Percentiles rank a stretch among this genome's conserved stretches.
Conservation (phyloP, 2,329 filamentous ascomycete species). For the Colletotrichum lindemuthianum region DNA sequence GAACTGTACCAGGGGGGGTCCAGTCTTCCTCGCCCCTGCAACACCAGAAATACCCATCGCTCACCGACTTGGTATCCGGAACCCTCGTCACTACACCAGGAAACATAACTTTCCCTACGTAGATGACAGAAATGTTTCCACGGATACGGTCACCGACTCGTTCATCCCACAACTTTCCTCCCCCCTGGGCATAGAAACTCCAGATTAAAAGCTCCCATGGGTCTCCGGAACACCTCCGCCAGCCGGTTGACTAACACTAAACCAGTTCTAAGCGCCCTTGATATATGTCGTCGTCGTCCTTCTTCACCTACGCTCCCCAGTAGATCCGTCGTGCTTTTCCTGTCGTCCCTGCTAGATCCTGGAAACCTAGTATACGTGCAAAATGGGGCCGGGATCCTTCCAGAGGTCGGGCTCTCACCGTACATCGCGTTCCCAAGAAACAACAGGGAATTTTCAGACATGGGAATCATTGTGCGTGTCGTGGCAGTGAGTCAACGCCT, state of each 20-base stretch:
- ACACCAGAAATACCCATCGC: too few relatives aligned
- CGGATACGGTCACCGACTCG: too few relatives aligned
- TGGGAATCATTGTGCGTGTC: constrained; percentile 3
- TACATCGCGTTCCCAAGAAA: constrained; percentile 1
- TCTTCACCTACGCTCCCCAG: constrained; percentile 2
- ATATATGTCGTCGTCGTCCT: neutral
- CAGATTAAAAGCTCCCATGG: too few relatives aligned
- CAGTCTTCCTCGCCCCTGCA: too few relatives aligned
- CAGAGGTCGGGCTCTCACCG: constrained; percentile 22
- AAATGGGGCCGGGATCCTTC: constrained; percentile 2
- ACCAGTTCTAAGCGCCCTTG: neutral
- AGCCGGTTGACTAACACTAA: constrained; percentile 3
- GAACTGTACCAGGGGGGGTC: neutral
- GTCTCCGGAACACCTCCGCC: neutral
- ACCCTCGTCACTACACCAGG: too few relatives aligned
- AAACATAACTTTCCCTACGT: too few relatives aligned
- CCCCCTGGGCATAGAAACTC: too few relatives aligned
- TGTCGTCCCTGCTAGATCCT: neutral
- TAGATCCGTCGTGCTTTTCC: neutral
- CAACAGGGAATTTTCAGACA: neutral
- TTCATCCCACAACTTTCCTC: too few relatives aligned
- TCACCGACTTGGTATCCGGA: too few relatives aligned
- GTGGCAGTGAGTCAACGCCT: constrained; percentile 24
- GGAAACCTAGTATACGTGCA: neutral
- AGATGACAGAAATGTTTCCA: too few relatives aligned